Conservation (phyloP, 768 basidiomycete genomes). For the Ephemerocybe angulata region DNA sequence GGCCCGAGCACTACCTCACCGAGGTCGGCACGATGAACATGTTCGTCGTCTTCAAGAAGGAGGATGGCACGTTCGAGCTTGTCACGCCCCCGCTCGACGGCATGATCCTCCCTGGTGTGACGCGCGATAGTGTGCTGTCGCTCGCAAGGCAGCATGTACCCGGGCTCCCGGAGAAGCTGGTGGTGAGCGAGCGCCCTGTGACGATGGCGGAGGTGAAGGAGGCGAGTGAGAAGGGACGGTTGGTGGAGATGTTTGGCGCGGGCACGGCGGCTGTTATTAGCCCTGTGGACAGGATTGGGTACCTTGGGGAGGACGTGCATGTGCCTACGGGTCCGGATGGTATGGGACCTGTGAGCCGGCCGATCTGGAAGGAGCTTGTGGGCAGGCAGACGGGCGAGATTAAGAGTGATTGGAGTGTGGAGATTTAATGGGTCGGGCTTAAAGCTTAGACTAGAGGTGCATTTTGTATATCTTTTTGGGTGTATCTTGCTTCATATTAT, state of each 20-base stretch:
- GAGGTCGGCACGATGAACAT: conserved; percentile 82
- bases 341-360: conserved; percentile 55
- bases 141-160: conserved; percentile 56
- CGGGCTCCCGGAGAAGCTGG: conserved; percentile 34
- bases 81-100: conserved; percentile 84
- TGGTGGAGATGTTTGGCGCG: conserved; percentile 74
- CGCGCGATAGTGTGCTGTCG: conserved; percentile 67
- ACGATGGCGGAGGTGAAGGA: conserved; percentile 53
- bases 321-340: conserved; percentile 41
- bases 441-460: no score
- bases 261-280: conserved; percentile 76
- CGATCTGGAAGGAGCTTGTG: conserved; percentile 58
- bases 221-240: conserved; percentile 45
- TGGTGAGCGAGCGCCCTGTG: conserved; percentile 56
- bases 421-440: no score
- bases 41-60: conserved; percentile 59
- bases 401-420: conserved; percentile 9
- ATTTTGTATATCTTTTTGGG: no score
- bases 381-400: conserved; percentile 66
- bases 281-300: conserved; percentile 57
- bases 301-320: conserved; percentile 39
- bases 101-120: conserved; percentile 90
- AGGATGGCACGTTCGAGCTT: conserved; percentile 64
- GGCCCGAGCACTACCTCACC: conserved; percentile 37
- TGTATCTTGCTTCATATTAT: no score